Conservation (phyloP, 2,329 filamentous ascomycete species). For the Fusarium mangiferae region DNA sequence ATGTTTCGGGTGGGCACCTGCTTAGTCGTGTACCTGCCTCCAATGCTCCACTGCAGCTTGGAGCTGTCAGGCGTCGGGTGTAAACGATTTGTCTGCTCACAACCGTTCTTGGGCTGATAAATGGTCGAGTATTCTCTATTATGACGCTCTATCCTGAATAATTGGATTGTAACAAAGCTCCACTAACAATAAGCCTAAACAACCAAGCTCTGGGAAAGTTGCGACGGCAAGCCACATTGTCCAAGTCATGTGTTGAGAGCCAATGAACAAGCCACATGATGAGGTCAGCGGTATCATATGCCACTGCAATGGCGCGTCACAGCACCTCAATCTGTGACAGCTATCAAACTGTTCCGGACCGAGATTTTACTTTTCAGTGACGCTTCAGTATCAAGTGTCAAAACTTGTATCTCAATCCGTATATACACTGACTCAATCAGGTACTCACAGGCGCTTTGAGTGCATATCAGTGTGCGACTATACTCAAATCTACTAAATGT, state of each 20-base stretch:
- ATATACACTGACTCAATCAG: neutral
- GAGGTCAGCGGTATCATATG: conserved; percentile 25
- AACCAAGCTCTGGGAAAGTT: neutral
- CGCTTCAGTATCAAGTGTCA: neutral
- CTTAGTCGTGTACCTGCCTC: conserved; percentile 33
- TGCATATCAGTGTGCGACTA: neutral
- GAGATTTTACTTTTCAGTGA: conserved; percentile 49
- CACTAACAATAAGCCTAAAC: neutral
- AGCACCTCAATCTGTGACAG: conserved; percentile 8
- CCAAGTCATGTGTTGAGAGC: conserved; percentile 18
- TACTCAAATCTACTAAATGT: neutral
- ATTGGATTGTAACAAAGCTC: neutral
- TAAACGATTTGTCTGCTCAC: neutral
- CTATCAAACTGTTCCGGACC: neutral
- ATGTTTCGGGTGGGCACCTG: conserved; percentile 36
- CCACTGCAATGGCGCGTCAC: conserved; percentile 6
- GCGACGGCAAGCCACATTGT: conserved; percentile 21
- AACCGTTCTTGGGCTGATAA: neutral
- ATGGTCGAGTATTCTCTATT: neutral
- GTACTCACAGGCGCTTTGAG: neutral
- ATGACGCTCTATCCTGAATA: neutral
- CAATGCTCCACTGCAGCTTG: conserved; percentile 34
- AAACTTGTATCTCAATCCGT: neutral
- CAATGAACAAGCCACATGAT: conserved; percentile 27
- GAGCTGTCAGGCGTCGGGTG: neutral